Base-by-base conservation (phyloP, 345 rosid genomes). In the Syzygium grande region DNA sequence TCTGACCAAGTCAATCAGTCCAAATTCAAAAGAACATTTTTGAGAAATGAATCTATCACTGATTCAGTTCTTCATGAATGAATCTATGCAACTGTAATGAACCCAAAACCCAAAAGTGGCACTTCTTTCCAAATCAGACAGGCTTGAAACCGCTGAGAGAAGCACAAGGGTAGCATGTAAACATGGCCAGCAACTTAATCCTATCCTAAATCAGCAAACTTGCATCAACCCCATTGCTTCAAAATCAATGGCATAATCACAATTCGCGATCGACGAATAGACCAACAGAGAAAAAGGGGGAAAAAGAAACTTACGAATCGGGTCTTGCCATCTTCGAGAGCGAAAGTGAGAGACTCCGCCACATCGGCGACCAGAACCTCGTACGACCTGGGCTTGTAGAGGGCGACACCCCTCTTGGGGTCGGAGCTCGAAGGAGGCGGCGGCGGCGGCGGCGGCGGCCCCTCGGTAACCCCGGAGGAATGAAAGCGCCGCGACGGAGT, bases 341-440 rank as follows among this genome's bases (percentile, higher is more conserved):
- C 98, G 56, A 58, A 92, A 68, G 95, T 93, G 54, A 97, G 97
- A 68, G 95, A 94, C 61, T 90, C 92, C 63, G 98, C 98, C 68
- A 98, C 98, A 87, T 97, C 99, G 29, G 94, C 55, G 87, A 89
- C 95, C 21, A 97, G 93, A 56, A 94, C 98, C 87, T 95, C 95
- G 90, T 96, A 97, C 13, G 99, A 95, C 87, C 95, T 95, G 83
- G 99, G 99, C 90, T 95, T 97, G 90, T 97, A 97, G 58, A 95
- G 89, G 11, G 99, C 87, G 86, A 97, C 94, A 29, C 99, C 99
- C 58, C 91, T 90, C 91, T 73, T 93, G 53, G 94, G 91, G 49
- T 93, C 93, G 63, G 83, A 79, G 86, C 87, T 38, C 86, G 1
- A 90, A 56, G 68, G 88, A 9, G 29, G 93, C 61, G 29, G 91